Conservation (phyloP, 306 rosid genomes). For the Coriaria nepalensis region DNA sequence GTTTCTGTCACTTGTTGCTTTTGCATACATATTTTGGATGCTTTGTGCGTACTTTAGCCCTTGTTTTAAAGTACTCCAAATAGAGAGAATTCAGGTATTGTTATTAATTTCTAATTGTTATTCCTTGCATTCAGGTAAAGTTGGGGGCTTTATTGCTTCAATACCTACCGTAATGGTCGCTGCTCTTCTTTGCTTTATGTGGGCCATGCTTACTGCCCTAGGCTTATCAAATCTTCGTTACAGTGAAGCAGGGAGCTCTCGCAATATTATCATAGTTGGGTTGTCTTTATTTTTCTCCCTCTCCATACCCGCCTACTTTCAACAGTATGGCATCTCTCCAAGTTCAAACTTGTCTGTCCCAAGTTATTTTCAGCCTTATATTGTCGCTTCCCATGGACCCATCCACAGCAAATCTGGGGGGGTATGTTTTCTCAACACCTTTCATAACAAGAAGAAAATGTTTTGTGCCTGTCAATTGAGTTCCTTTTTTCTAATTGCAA, state of each 20-base stretch:
- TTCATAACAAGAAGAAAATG: background rate
- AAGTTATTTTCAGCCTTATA: constrained; percentile 86
- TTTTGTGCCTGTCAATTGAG: background rate
- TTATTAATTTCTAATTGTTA: no score
- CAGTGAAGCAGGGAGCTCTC: constrained; percentile 99
- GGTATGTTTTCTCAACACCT: constrained; percentile 38
- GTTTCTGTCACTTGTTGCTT: no score
- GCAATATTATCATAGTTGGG: constrained; percentile 90
- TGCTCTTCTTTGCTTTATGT: constrained; percentile 93
- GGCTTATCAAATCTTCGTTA: constrained; percentile 96
- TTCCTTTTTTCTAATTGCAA: constrained; percentile 9
- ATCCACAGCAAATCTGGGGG: constrained; percentile 65
- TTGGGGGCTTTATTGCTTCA: constrained; percentile 95
- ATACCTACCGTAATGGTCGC: constrained; percentile 96
- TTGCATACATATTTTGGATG: no score
- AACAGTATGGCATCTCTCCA: constrained; percentile 80
- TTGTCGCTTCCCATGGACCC: constrained; percentile 92
- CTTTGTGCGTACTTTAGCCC: no score
- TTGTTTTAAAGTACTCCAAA: no score
- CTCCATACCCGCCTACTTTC: constrained; percentile 92
- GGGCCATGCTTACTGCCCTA: constrained; percentile 95
- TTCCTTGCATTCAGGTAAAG: constrained; percentile 50
- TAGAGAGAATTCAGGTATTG: no score
- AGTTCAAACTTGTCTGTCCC: constrained; percentile 72
- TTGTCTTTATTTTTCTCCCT: constrained; percentile 86